These are phyloP conservation scores for Didymella lethalis DNA, from an alignment of 2,329 filamentous ascomycete species.

Conservation along the genomic window DNA sequence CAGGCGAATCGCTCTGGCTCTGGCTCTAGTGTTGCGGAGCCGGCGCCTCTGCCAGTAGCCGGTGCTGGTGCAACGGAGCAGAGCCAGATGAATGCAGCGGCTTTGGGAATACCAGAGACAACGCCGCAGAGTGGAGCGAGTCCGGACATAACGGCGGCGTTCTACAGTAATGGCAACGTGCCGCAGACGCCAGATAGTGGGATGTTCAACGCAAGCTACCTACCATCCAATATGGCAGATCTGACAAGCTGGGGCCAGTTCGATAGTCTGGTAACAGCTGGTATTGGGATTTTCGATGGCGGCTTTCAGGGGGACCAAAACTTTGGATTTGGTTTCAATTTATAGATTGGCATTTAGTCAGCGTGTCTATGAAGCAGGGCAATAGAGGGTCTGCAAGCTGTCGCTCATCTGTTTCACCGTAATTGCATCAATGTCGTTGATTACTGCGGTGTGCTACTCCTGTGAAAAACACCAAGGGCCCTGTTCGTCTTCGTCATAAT, in stretches of 20 bases:
- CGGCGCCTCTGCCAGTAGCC: conserved; percentile 4
- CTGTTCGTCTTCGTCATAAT: neutral
- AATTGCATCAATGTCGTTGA: neutral
- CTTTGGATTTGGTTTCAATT: conserved; percentile 34
- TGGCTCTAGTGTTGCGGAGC: neutral
- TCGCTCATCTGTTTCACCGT: neutral
- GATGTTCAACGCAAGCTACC: conserved; percentile 32
- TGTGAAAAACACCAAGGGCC: neutral
- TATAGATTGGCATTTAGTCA: conserved; percentile 4
- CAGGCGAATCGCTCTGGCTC: conserved; percentile 29
- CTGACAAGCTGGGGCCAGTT: conserved; percentile 51
- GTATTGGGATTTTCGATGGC: conserved; percentile 45
- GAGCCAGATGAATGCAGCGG: neutral
- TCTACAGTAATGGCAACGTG: conserved; percentile 31
- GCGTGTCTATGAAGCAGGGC: neutral
- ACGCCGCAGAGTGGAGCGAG: conserved; percentile 28
- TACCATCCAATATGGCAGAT: conserved; percentile 44
- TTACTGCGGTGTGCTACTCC: neutral
- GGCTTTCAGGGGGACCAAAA: conserved; percentile 35
- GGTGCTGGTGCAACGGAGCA: conserved; percentile 5
- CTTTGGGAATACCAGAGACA: conserved; percentile 11
- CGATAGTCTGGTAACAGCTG: conserved; percentile 48
- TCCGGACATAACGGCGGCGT: conserved; percentile 19
- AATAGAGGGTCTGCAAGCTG: neutral
- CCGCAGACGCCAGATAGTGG: conserved; percentile 42